A percentile compares a stretch with the other conserved stretches of the same genome.
phyloP scores from a whole-genome alignment of 768 basidiomycete genomes.

The Russula olivacea region DNA sequence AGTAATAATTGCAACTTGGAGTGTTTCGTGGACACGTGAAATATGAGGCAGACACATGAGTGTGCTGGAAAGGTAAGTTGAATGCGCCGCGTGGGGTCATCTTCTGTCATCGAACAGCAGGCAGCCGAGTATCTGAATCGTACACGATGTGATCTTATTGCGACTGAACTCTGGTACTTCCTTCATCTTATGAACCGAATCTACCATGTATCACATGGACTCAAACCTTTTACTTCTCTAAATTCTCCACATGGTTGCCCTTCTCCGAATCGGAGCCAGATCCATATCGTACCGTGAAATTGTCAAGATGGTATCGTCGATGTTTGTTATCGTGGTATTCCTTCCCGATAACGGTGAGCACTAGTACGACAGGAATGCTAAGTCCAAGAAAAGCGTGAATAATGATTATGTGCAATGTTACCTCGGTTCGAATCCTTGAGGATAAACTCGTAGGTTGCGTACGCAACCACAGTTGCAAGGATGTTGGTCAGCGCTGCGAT shows the following conservation, averaged over 20 bases:
- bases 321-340: conserved; percentile 5
- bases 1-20: too few species aligned
- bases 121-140: not conserved
- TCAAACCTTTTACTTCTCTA: not conserved
- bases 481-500: conserved; percentile 32
- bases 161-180: not conserved
- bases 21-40: not conserved
- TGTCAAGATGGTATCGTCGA: not conserved
- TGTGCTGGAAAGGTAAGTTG: not conserved
- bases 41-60: not conserved
- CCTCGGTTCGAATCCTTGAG: conserved; percentile 30
- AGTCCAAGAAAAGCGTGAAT: not conserved
- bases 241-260: not conserved
- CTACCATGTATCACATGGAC: not conserved
- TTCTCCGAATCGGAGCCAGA: conserved; percentile 7
- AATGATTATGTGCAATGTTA: conserved; percentile 6
- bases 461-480: conserved; percentile 29
- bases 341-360: conserved; percentile 12
- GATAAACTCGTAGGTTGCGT: conserved; percentile 28
- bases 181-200: not conserved
- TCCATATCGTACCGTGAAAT: not conserved
- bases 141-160: not conserved
- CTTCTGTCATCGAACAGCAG: not conserved
- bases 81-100: not conserved
- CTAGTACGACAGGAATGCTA: conserved; percentile 5